Conservation (phyloP, 345 rosid species). For the Trapa bicornis region DNA sequence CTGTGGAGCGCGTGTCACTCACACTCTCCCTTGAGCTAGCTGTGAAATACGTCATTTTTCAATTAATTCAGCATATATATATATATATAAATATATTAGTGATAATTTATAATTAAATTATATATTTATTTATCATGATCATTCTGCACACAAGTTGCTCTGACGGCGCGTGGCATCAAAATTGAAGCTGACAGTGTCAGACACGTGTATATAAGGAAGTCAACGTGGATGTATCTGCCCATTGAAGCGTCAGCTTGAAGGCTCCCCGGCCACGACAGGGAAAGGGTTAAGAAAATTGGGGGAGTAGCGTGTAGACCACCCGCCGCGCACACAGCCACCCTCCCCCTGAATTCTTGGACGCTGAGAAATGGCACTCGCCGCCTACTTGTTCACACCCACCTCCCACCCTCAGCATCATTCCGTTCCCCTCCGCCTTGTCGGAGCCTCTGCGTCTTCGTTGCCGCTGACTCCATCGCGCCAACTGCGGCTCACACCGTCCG, state of each 20-base stretch:
- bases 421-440: not conserved
- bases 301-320: too few species aligned
- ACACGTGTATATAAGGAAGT: not conserved
- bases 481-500: not conserved
- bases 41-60: too few species aligned
- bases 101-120: too few species aligned
- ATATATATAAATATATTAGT: too few species aligned
- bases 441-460: conserved; percentile 4
- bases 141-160: not conserved
- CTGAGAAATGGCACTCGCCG: conserved; percentile 20
- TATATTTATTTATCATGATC: too few species aligned
- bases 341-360: not conserved
- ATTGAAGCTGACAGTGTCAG: not conserved
- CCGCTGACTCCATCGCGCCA: conserved; percentile 1
- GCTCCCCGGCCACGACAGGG: not conserved
- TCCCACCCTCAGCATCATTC: conserved; percentile 9
- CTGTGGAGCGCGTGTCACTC: too few species aligned
- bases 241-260: not conserved
- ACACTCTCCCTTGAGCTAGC: too few species aligned
- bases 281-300: not conserved
- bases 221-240: not conserved
- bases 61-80: too few species aligned
- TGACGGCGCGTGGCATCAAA: not conserved
- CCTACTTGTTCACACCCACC: conserved; percentile 10
- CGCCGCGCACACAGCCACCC: too few species aligned